Conservation (phyloP, 306 rosid genomes). For the Corylus heterophylla region DNA sequence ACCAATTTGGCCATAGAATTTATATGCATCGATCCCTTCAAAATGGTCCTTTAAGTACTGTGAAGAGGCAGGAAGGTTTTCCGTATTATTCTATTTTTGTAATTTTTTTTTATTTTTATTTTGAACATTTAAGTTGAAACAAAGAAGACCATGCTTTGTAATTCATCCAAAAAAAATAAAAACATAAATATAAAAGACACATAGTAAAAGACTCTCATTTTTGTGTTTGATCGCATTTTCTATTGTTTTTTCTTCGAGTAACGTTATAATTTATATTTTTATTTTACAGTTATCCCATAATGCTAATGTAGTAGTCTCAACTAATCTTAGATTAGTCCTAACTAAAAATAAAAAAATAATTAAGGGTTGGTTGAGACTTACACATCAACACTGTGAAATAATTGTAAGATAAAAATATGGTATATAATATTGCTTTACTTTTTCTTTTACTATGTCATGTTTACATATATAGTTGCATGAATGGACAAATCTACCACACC, state of each 20-base stretch:
- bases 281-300: neutral
- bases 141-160: neutral
- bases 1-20: slow-evolving; percentile 11
- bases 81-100: no score
- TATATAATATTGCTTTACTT: neutral
- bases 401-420: no score
- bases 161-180: neutral
- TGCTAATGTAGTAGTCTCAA: no score
- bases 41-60: slow-evolving; percentile 22
- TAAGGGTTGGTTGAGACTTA: no score
- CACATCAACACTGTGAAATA: no score
- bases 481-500: neutral
- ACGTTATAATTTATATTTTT: no score
- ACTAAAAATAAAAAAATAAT: no score
- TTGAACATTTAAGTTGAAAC: neutral
- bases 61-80: neutral
- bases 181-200: neutral
- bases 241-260: no score
- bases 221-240: neutral
- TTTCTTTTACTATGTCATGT: neutral
- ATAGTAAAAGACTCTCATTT: no score
- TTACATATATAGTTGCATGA: neutral
- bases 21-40: slow-evolving; percentile 11
- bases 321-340: no score
- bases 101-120: no score